Conservation (phyloP, 2,329 filamentous ascomycete species). For the Nemania diffusa region DNA sequence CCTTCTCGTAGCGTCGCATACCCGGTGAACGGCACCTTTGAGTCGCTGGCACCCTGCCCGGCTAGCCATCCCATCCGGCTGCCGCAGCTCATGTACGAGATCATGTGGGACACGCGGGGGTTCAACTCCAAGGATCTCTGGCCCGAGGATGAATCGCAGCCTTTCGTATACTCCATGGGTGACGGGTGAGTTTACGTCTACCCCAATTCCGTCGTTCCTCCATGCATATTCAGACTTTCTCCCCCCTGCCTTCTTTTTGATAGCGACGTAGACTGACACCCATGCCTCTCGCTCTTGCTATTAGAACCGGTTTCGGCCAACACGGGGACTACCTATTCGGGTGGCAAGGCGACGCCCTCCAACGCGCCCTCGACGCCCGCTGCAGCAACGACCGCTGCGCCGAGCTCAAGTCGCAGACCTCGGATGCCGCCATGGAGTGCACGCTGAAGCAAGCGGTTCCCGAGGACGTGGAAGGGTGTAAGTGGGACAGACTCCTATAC, state of each 20-base stretch:
- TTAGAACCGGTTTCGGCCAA: not conserved
- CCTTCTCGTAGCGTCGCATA: too few species aligned
- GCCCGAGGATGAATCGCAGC: conserved; percentile 44
- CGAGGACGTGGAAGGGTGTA: conserved; percentile 6
- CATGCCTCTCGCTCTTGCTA: too few species aligned
- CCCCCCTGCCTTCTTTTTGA: too few species aligned
- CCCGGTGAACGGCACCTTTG: conserved; percentile 44
- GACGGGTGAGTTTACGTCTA: conserved; percentile 41
- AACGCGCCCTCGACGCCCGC: not conserved
- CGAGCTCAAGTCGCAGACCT: conserved; percentile 12
- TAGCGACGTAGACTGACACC: too few species aligned
- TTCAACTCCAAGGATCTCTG: conserved; percentile 48
- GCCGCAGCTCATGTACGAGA: conserved; percentile 55
- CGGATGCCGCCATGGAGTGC: conserved; percentile 1
- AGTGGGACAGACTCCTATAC: not conserved
- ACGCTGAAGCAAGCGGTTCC: not conserved
- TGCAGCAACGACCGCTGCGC: conserved; percentile 3
- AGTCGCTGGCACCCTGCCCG: conserved; percentile 42
- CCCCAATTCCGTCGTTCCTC: too few species aligned
- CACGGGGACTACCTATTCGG: not conserved
- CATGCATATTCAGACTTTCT: too few species aligned
- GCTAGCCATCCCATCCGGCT: conserved; percentile 45
- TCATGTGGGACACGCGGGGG: conserved; percentile 52
- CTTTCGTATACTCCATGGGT: conserved; percentile 45
- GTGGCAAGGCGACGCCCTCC: too few species aligned